Conservation (phyloP, 176 grass and related monocot species). For the Oryza coarctata region DNA sequence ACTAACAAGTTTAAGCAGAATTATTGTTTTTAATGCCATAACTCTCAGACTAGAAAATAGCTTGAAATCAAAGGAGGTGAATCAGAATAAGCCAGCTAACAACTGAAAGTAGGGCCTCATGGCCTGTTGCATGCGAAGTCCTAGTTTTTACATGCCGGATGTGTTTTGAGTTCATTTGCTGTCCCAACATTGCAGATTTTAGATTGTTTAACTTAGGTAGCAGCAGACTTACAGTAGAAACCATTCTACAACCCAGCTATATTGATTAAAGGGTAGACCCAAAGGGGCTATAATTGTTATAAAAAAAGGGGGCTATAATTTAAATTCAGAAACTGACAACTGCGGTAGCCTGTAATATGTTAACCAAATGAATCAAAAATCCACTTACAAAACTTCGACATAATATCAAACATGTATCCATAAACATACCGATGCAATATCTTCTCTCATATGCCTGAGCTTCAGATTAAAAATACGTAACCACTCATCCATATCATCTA, state of each 20-base stretch:
- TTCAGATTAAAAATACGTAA: constrained; percentile 93
- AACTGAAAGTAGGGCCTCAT: background rate
- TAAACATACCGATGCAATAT: constrained; percentile 88
- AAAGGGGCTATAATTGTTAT: background rate
- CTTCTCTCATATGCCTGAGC: constrained; percentile 98
- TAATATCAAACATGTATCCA: constrained; percentile 18
- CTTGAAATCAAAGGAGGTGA: background rate
- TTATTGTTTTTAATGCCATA: background rate
- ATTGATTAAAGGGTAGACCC: background rate
- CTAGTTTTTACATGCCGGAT: background rate
- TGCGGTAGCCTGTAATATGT: background rate
- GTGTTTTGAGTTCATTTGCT: background rate
- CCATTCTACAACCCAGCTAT: background rate
- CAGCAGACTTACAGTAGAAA: background rate
- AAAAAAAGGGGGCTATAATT: background rate
- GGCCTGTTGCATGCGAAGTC: background rate
- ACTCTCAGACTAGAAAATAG: background rate
- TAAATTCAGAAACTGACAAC: background rate
- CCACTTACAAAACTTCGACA: background rate
- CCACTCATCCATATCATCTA: constrained; percentile 99
- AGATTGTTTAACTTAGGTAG: background rate
- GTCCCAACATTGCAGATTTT: background rate
- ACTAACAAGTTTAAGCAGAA: background rate
- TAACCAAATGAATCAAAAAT: background rate
- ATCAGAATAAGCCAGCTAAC: constrained; percentile 8